phyloP scores from a whole-genome alignment of 805 yeast genomes.

The Isabelozyma pseudorhagii region DNA sequence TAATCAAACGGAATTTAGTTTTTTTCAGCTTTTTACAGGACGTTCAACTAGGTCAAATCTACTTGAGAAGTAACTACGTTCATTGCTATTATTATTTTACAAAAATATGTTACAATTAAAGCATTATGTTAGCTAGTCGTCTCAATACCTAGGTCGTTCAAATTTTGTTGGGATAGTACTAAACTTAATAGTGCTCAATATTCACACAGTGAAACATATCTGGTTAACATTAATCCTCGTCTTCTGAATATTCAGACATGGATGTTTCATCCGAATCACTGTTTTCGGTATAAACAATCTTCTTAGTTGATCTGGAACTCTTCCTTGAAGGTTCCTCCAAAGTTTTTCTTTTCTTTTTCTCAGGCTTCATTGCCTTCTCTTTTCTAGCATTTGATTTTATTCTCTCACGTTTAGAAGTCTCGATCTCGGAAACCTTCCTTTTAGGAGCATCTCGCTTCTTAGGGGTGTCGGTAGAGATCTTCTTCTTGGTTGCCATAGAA shows the following conservation, averaged over 20 bases:
- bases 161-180: too few relatives aligned
- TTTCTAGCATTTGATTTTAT: slow-evolving; percentile 7
- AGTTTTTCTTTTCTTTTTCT: slow-evolving; percentile 8
- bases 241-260: background rate
- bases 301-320: slow-evolving; percentile 34
- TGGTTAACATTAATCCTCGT: background rate
- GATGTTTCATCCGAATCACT: slow-evolving; percentile 11
- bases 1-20: too few relatives aligned
- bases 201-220: too few relatives aligned
- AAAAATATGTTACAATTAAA: too few relatives aligned
- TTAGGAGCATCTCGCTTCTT: background rate
- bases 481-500: slow-evolving; percentile 7
- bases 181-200: too few relatives aligned
- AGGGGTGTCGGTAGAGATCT: slow-evolving; percentile 2
- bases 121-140: too few relatives aligned
- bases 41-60: too few relatives aligned
- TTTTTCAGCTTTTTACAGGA: too few relatives aligned
- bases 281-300: slow-evolving; percentile 32
- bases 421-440: slow-evolving; percentile 6
- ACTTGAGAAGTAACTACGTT: too few relatives aligned
- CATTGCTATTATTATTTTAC: too few relatives aligned
- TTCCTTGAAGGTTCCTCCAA: slow-evolving; percentile 35
- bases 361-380: slow-evolving; percentile 11
- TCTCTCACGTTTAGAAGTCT: slow-evolving; percentile 15
- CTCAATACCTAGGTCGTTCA: too few relatives aligned